Evolutionary conservation across 129 eudicot genomes (phyloP).

Genomic region (Daucus carota): DH1_v3.0 NC_030384.2:47676001-47676500

Average conservation of each 20-base stretch:
- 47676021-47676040: too few species aligned
- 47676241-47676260: constrained; percentile 23
- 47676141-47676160: constrained; percentile 20
- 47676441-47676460: constrained; percentile 88
- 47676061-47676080: too few species aligned
- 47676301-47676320: constrained; percentile 21
- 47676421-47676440: constrained; percentile 67
- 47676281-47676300: constrained; percentile 3
- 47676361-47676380: constrained; percentile 75
- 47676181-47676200: constrained; percentile 33
- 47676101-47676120: not conserved
- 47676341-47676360: constrained; percentile 37
- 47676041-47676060: not conserved
- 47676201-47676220: constrained; percentile 53
- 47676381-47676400: constrained; percentile 71
- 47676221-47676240: constrained; percentile 26
- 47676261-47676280: not conserved
- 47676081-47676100: not conserved
- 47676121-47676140: constrained; percentile 4
- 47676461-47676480: constrained; percentile 73
- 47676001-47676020: too few species aligned
- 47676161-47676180: not conserved
- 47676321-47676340: constrained; percentile 11
- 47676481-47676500: constrained; percentile 48
- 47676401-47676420: constrained; percentile 64